These are phyloP conservation scores for Odontarrhena argentea DNA, from an alignment of 345 rosid species.

Conservation along the genomic window DNA sequence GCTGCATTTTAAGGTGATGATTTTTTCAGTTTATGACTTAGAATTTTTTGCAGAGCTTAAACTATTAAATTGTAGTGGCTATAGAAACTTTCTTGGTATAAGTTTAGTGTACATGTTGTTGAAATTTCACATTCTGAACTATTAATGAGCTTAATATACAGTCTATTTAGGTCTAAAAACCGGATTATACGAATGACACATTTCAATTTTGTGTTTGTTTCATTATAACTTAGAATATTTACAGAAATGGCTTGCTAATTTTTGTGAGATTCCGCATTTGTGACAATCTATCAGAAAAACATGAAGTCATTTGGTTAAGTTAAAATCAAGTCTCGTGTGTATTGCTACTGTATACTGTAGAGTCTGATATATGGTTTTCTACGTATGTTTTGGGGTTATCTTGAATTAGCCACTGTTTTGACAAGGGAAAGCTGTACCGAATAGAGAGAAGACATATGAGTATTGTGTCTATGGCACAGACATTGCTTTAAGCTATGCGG, in stretches of 20 bases:
- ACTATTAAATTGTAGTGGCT: background rate
- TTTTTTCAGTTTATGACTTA: slow-evolving; percentile 7
- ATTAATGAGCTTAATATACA: background rate
- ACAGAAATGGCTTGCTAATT: background rate
- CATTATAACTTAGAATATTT: background rate
- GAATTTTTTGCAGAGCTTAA: slow-evolving; percentile 3
- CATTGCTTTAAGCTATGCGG: slow-evolving; percentile 81
- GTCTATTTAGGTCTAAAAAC: background rate
- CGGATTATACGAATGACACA: too few species aligned
- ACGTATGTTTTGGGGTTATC: background rate
- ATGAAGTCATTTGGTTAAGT: background rate
- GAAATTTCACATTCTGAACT: background rate
- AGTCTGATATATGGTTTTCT: background rate
- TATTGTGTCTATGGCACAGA: slow-evolving; percentile 67
- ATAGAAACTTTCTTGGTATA: background rate
- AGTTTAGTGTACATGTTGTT: background rate
- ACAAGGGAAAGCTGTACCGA: too few species aligned
- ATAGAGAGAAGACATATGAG: too few species aligned
- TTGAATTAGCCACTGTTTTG: background rate
- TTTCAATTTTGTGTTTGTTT: too few species aligned
- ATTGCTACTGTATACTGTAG: background rate
- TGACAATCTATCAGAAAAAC: background rate
- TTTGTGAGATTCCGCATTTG: background rate
- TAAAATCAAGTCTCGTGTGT: background rate
- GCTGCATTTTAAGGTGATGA: too few species aligned